These are phyloP conservation scores for Penicillium coprophilum DNA, from an alignment of 495 filamentous ascomycete species.

Conservation along the genomic window DNA sequence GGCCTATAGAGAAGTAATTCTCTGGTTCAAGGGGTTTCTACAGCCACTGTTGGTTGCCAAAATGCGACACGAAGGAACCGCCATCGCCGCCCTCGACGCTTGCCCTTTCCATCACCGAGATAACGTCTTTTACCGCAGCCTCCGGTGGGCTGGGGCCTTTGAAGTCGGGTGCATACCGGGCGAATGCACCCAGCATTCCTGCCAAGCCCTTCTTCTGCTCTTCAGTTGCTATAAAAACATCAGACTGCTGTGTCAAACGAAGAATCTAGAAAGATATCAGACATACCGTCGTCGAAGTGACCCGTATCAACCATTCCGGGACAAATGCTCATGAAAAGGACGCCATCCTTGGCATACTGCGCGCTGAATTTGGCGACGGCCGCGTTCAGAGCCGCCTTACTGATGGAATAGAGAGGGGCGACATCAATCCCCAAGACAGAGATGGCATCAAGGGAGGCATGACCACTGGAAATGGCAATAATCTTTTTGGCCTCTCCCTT, in stretches of 20 bases:
- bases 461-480: slow-evolving; percentile 50
- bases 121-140: slow-evolving; percentile 40
- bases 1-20: not conserved
- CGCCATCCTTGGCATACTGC: slow-evolving; percentile 49
- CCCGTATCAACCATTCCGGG: slow-evolving; percentile 50
- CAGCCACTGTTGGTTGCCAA: slow-evolving; percentile 52
- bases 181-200: slow-evolving; percentile 36
- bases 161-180: slow-evolving; percentile 47
- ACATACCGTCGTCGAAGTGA: slow-evolving; percentile 17
- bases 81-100: slow-evolving; percentile 50
- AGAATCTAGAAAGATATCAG: not conserved
- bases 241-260: slow-evolving; percentile 16
- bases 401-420: slow-evolving; percentile 34
- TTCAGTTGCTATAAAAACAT: slow-evolving; percentile 23
- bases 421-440: slow-evolving; percentile 29
- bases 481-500: slow-evolving; percentile 53
- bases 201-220: slow-evolving; percentile 34
- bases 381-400: slow-evolving; percentile 48
- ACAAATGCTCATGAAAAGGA: slow-evolving; percentile 50
- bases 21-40: not conserved
- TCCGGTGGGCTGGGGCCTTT: slow-evolving; percentile 44
- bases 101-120: slow-evolving; percentile 42
- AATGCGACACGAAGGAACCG: slow-evolving; percentile 54
- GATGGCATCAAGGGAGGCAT: slow-evolving; percentile 48
- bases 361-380: slow-evolving; percentile 50